Evolutionary conservation across 768 basidiomycete genomes (phyloP), one percentile per base, ranked within the genome.

Genomic region (Kwoniella europaea): DNA sequence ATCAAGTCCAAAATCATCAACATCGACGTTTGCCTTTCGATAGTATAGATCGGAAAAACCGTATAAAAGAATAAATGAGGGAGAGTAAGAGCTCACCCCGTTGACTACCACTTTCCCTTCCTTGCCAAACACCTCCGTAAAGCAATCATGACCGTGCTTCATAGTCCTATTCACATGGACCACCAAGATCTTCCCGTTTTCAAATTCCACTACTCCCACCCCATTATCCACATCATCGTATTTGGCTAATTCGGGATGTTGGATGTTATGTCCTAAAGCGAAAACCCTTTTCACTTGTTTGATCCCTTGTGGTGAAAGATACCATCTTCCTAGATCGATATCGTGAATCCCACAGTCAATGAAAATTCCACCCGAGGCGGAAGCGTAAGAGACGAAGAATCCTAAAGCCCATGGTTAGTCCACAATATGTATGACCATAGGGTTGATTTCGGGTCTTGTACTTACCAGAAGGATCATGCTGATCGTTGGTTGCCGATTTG

Each of bases 301-400:
- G 10, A 56, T 71, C 5, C 16, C 27, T 18, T 24, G 35, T 52
- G 29, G 41, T 20, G 67, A 58, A 44, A 71, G 68, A 18, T 68
- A 60, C 74, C 76, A 77, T 42, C 76, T 57, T 4, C 73, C 67
- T 16, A 69, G 43, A 46, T 77, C 76, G 35, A 74, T 72, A 52
- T 77, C 76, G 67, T 76, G 75, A 18, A 76, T 69, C 4, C 69
- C 75, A 22, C 65, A 68, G 58, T 76, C 75, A 13, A 71, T 65
- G 22, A 71, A 66, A 27, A 76, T 71, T 1, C 75, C 75, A 4
- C 75, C 75, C 4, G 72, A 74, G 5, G 69, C 66, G 13, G 66
- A 58, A 5, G 75, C 66, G 52, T 68, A 76, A 9, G 57, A 27
- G 20, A 76, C 67, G 59, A 76, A 76, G 68, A 74, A 76, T 35